These are phyloP conservation scores for Artemisia argyi DNA, from an alignment of 129 eudicot genomes.

Conservation along the genomic window DNA sequence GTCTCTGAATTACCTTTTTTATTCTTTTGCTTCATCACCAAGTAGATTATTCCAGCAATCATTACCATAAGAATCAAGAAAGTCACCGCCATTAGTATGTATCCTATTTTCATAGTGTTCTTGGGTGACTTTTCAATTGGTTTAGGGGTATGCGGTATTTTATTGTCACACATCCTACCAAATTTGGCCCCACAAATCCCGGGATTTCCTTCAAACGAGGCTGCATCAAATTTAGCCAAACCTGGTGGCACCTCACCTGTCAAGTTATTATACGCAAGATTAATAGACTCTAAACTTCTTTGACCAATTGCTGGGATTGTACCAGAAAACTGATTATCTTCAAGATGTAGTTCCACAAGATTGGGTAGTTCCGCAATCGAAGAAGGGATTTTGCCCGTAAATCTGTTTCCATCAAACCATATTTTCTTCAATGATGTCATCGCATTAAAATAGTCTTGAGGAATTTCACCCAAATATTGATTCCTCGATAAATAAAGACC, in stretches of 20 bases:
- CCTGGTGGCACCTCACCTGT: slow-evolving; percentile 58
- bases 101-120: slow-evolving; percentile 24
- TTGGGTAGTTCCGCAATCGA: slow-evolving; percentile 41
- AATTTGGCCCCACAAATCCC: slow-evolving; percentile 60
- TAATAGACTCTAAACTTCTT: slow-evolving; percentile 34
- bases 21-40: slow-evolving; percentile 32
- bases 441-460: slow-evolving; percentile 36
- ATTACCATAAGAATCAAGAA: slow-evolving; percentile 40
- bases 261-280: slow-evolving; percentile 60
- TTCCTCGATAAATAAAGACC: slow-evolving; percentile 53
- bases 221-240: slow-evolving; percentile 38
- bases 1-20: slow-evolving; percentile 22
- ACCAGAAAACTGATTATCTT: slow-evolving; percentile 59
- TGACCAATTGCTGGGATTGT: slow-evolving; percentile 48
- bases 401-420: slow-evolving; percentile 55
- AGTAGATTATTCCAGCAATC: slow-evolving; percentile 37
- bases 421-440: slow-evolving; percentile 60
- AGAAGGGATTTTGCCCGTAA: slow-evolving; percentile 56
- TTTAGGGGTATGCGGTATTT: slow-evolving; percentile 1
- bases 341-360: slow-evolving; percentile 58
- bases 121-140: background rate
- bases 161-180: slow-evolving; percentile 34
- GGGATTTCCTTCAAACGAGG: slow-evolving; percentile 50
- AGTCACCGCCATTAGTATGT: slow-evolving; percentile 28
- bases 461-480: slow-evolving; percentile 58